phyloP scores from a whole-genome alignment of 352 stramenopile genomes.

The Globisporangium apiculatum region DNA sequence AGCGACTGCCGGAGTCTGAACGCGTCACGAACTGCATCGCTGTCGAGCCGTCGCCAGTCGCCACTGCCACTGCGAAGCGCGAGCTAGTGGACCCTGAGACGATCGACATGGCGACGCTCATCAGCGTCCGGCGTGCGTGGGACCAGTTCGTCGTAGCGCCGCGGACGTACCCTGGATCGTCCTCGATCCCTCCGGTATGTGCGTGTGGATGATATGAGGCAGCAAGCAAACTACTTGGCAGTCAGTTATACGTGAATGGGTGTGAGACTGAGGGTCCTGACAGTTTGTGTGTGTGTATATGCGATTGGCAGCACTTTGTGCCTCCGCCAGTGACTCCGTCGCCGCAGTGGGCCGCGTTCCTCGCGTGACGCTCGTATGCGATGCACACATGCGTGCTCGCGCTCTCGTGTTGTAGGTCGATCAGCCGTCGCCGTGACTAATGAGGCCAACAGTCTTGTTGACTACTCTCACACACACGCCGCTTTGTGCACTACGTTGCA shows the following conservation, averaged over 20 bases:
- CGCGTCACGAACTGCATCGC: too few species aligned
- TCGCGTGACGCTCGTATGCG: not conserved
- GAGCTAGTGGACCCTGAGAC: conserved; percentile 20
- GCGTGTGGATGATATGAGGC: too few species aligned
- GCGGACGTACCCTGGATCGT: conserved; percentile 13
- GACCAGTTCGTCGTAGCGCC: conserved; percentile 18
- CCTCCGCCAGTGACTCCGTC: conserved; percentile 7
- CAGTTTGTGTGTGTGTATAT: not conserved
- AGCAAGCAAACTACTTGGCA: too few species aligned
- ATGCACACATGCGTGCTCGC: too few species aligned
- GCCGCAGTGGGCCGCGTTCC: conserved; percentile 5
- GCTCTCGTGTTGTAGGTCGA: too few species aligned
- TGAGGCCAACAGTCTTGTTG: too few species aligned
- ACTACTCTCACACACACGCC: too few species aligned
- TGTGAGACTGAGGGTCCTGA: not conserved
- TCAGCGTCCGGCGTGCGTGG: conserved; percentile 18
- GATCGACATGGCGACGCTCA: conserved; percentile 26
- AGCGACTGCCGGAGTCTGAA: too few species aligned
- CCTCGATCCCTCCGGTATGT: conserved; percentile 26
- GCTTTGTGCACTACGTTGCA: not conserved
- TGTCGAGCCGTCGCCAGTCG: too few species aligned
- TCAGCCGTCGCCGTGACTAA: too few species aligned
- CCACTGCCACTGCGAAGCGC: not conserved
- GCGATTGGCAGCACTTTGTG: conserved; percentile 8
- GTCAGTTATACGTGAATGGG: not conserved